Evolutionary conservation across 257 asterid genomes (phyloP), one percentile per base, ranked within the genome.

Genomic region (Ballota nigra): DNA sequence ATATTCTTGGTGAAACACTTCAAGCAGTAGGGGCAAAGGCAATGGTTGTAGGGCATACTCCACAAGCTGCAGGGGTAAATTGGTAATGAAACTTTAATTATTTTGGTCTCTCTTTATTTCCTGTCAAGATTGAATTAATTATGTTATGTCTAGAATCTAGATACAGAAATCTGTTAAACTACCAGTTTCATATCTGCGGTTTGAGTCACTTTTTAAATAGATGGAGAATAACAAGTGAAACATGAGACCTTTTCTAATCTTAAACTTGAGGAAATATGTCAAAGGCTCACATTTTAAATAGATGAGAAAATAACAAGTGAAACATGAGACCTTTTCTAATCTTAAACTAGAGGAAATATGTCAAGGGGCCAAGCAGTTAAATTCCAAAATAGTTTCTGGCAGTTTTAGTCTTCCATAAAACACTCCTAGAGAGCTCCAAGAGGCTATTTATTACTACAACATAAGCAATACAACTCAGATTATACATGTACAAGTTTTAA

Each of bases 31-130:
- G 91, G 29, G 99, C 95, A 69, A 89, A 86, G 77, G 96, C 89
- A 36, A 94, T 94, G 99, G 97, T 94, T 69, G 99, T 94, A 13
- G 99, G 99, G n/a, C 99, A 94, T 71, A 91, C 99, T 70, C 97
- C 99, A n/a, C 99, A 94, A 77, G 69, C 85, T 34, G 70, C 78
- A 51, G 99, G 99, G 70, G 96, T 87, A 28, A 94, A 94, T 78
- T 89, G 99, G 99, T 94, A 86, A 41, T 7, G 13, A 65, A 70
- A 55, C 79, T 52, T 59, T 43, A 63, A 34, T 29, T 62, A 2
- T 49, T 66, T 63, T 53, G 10, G 34, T 24, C 55, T 24, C 15
- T 57, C n/a, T n/a, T n/a, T 59, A 61, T 51, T 41, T 66, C 59
- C 36, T 73, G 59, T 8, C 47, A 73, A 24, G 18, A 3, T 34